These are phyloP conservation scores for Actinomucor elegans DNA, from an alignment of 371 early-diverging fungal species.

Conservation along the genomic window DNA sequence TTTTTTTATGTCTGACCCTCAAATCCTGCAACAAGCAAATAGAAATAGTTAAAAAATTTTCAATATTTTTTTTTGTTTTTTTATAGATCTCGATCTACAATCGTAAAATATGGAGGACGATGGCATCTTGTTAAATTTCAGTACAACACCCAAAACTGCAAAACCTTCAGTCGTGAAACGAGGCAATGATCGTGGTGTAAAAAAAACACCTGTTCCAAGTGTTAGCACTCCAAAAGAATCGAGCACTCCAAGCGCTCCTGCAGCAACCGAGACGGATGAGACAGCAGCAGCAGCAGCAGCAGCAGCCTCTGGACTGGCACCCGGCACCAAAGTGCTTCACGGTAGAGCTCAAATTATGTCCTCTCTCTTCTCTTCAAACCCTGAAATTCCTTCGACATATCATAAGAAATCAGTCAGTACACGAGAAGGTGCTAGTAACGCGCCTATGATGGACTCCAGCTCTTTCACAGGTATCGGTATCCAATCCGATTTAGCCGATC, in stretches of 20 bases:
- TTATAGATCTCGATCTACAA: slow-evolving; percentile 3
- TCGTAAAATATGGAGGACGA: slow-evolving; percentile 58
- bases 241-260: background rate
- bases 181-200: slow-evolving; percentile 2
- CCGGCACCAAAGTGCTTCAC: slow-evolving; percentile 45
- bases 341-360: slow-evolving; percentile 57
- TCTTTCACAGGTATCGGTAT: slow-evolving; percentile 79
- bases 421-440: slow-evolving; percentile 54
- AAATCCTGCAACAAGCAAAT: too few species aligned
- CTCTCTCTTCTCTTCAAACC: slow-evolving; percentile 61
- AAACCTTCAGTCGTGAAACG: background rate
- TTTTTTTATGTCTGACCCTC: too few species aligned
- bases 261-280: slow-evolving; percentile 6
- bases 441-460: slow-evolving; percentile 49
- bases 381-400: slow-evolving; percentile 37
- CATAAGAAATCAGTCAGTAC: slow-evolving; percentile 30
- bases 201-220: background rate
- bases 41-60: background rate
- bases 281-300: slow-evolving; percentile 8
- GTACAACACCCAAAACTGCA: slow-evolving; percentile 23
- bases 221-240: slow-evolving; percentile 5
- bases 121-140: slow-evolving; percentile 70
- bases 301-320: slow-evolving; percentile 19
- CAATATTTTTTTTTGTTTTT: background rate
- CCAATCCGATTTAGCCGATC: slow-evolving; percentile 60